Conservation (phyloP, 2,329 filamentous ascomycete genomes). For the Calonectria fujianensis region DNA sequence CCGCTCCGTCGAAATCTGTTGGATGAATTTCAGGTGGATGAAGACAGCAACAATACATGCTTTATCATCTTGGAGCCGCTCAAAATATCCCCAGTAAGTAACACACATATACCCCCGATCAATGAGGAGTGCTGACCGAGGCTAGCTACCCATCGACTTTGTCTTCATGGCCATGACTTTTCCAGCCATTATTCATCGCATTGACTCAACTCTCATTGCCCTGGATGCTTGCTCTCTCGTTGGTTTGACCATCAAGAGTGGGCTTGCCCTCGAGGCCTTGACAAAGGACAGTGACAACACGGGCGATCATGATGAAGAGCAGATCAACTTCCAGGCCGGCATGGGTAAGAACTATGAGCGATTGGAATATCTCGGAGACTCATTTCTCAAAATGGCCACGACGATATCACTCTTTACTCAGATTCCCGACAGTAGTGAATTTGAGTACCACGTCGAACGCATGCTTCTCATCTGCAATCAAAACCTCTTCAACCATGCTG, state of each 20-base stretch:
- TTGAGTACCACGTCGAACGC: slow-evolving; percentile 89
- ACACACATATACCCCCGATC: slow-evolving; percentile 62
- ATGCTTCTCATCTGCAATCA: slow-evolving; percentile 95
- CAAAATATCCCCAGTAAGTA: slow-evolving; percentile 82
- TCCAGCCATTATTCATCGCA: slow-evolving; percentile 87
- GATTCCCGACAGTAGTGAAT: slow-evolving; percentile 87
- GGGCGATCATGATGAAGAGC: slow-evolving; percentile 80
- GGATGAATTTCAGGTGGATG: slow-evolving; percentile 77
- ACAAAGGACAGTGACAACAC: slow-evolving; percentile 95
- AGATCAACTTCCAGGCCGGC: slow-evolving; percentile 84
- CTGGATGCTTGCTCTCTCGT: slow-evolving; percentile 83
- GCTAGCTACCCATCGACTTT: slow-evolving; percentile 79
- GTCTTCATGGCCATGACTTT: slow-evolving; percentile 85
- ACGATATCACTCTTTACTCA: slow-evolving; percentile 89
- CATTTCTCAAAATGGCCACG: slow-evolving; percentile 96
- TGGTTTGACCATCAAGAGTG: slow-evolving; percentile 77
- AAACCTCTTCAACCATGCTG: slow-evolving; percentile 87
- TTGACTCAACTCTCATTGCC: slow-evolving; percentile 88
- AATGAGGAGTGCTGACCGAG: slow-evolving; percentile 1
- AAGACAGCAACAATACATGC: slow-evolving; percentile 67
- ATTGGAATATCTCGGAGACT: slow-evolving; percentile 94
- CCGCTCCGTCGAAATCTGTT: slow-evolving; percentile 89
- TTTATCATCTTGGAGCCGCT: slow-evolving; percentile 87
- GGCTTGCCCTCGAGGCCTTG: slow-evolving; percentile 88
- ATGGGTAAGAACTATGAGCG: slow-evolving; percentile 98